Percentiles rank a stretch among this genome's conserved stretches.
Evolutionary conservation across 805 yeast species (phyloP).

Genomic region (Limtongia smithiae): DNA sequence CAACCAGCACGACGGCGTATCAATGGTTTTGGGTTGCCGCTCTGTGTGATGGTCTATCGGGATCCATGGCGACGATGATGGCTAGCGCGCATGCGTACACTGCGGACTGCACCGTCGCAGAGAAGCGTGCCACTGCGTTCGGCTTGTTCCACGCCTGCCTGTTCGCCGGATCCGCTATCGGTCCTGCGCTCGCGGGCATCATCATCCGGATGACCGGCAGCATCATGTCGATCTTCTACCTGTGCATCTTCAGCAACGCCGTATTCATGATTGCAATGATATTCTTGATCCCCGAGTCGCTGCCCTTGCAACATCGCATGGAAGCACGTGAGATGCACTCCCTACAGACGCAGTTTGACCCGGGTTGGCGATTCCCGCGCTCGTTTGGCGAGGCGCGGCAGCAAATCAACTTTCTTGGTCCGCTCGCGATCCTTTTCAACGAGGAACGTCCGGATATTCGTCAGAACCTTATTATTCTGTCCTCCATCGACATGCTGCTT

Average conservation of each 20-base stretch:
- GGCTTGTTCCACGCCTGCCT: conserved; percentile 32
- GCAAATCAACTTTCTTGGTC: conserved; percentile 28
- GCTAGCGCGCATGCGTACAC: conserved; percentile 66
- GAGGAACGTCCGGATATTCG: conserved; percentile 8
- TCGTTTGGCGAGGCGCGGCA: conserved; percentile 1
- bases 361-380: conserved; percentile 4
- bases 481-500: conserved; percentile 23
- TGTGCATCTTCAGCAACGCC: conserved; percentile 1
- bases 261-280: conserved; percentile 11
- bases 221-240: conserved; percentile 15
- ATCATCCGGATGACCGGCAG: conserved; percentile 23
- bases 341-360: conserved; percentile 4
- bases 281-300: conserved; percentile 25
- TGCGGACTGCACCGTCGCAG: conserved; percentile 66
- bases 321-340: conserved; percentile 21
- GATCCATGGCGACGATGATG: conserved; percentile 56
- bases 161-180: conserved; percentile 32
- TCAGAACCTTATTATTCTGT: conserved; percentile 13
- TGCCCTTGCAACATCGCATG: conserved; percentile 18
- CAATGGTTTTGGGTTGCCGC: conserved; percentile 44
- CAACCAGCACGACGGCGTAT: conserved; percentile 21
- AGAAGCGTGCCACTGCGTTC: conserved; percentile 44
- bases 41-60: conserved; percentile 52
- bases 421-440: conserved; percentile 28
- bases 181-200: conserved; percentile 32